Evolutionary conservation across 1,139 yeast genomes (phyloP), one percentile per base, ranked within the genome.

Genomic region (Pichia sp.): DNA sequence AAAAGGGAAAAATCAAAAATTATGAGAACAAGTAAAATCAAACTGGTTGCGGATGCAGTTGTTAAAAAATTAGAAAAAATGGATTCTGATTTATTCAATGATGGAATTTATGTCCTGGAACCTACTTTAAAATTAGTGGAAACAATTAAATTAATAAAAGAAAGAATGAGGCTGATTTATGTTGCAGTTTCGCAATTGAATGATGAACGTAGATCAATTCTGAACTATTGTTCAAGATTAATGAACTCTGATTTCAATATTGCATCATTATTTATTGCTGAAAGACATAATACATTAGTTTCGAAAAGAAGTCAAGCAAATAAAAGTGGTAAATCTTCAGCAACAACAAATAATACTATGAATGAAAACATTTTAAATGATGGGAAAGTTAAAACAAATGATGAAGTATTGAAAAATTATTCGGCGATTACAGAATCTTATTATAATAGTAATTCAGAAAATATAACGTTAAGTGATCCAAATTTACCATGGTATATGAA

Each of bases 401-500:
- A 27, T 2, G 44, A 41, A 16, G 16, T 38, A 5, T 13, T n/a
- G 13, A 3, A 9, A 18, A 39, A 39, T 14, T 5, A 13, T n/a
- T 27, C 30, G 1, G 28, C 9, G 14, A 16, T n/a, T 27, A 16
- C 36, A 7, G 33, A 53, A 33, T 42, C 55, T 57, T 29, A 49
- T 44, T 19, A 60, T 52, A 3, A 46, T 29, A 10, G 57, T 48
- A 25, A 14, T 41, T 4, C 30, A 16, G 34, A 27, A 7, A n/a
- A 18, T 14, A 13, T 14, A 14, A 42, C 22, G 4, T 8, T 27
- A 9, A 80, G 80, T 58, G 67, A 74, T 2, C 95, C 95, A 13
- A 80, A 80, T 58, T 67, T 74, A 2, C 95, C 95, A 1, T 90
- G 96, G 96, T 89, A 76, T 64, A 70, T 90, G 61, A 88, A 81